Evolutionary conservation across 768 basidiomycete species (phyloP), one percentile per base, ranked within the genome.

Genomic region (Lentinus tigrinus): DNA sequence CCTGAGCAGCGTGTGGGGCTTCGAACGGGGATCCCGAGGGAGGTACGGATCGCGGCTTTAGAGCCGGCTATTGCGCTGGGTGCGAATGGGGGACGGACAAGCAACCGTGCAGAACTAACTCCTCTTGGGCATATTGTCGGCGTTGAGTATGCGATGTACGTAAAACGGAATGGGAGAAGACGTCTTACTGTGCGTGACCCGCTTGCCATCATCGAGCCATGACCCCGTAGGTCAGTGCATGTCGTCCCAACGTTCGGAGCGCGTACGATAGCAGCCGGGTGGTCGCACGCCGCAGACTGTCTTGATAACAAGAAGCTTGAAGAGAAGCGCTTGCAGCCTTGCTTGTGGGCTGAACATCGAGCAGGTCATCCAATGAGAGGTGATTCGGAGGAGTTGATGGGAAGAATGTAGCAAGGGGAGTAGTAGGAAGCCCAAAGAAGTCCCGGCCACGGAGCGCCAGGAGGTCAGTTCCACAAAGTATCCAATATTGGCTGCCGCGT

Each of bases 371-470:
- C 23, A 16, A 46, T 26, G n/a, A 26, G 43, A 6, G 49, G 40
- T 2, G 38, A 26, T 36, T 27, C 21, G 48, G 43, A 16, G 21
- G 36, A 31, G 31, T 31, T 31, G 31, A 1, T 3, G 31, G 11
- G 34, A 44, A 19, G 38, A 10, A 5, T 52, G 38, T 39, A 11
- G 48, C 4, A 26, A 31, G 39, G 26, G 1, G 43, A 7, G 44
- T 13, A 27, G 16, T 23, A 44, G 31, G 39, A 54, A 54, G 38
- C 31, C 48, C 21, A 36, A 6, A 49, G 39, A 54, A 54, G 52
- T 27, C 24, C 19, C 8, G 38, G 47, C 16, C 49, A 23, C 58
- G 58, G 58, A 59, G 58, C 58, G 58, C 58, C 47, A 52, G 58
- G 56, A 47, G 26, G 7, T 19, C 50, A 52, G 56, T 52, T 19